phyloP scores from a whole-genome alignment of 176 grass and related monocot genomes.

The Areca catechu region DNA sequence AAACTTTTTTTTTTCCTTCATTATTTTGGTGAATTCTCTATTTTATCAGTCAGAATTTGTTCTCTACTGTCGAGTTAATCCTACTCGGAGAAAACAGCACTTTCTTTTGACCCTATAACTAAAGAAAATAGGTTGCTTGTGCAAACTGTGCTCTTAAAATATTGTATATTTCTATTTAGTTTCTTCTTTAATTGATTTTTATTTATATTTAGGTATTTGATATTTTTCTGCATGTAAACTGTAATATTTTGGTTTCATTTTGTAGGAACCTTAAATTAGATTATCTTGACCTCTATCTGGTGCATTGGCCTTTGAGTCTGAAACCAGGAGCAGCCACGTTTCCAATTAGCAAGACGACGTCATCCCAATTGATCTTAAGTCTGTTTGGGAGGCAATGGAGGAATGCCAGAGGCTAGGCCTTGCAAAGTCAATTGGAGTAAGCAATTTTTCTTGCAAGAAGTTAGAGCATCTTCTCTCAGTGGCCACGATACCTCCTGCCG shows the following conservation, averaged over 20 bases:
- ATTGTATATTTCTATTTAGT: no score
- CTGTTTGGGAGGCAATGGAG: slow-evolving; percentile 7
- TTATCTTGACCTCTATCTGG: slow-evolving; percentile 3
- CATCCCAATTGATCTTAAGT: not conserved
- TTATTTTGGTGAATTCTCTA: no score
- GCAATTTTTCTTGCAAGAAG: slow-evolving; percentile 12
- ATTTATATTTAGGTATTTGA: no score
- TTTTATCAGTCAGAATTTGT: no score
- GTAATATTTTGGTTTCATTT: not conserved
- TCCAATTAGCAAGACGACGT: not conserved
- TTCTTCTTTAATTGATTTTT: no score
- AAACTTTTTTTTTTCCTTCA: no score
- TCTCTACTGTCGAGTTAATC: no score
- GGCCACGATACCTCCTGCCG: not conserved
- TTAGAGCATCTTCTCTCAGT: not conserved
- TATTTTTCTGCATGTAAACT: no score
- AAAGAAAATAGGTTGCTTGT: no score
- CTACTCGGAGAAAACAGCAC: no score
- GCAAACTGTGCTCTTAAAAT: no score
- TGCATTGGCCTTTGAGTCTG: not conserved
- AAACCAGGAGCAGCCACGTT: not conserved
- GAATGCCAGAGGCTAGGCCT: slow-evolving; percentile 9
- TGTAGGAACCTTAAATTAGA: slow-evolving; percentile 14
- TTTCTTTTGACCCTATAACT: no score
- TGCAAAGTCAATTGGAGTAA: slow-evolving; percentile 5